phyloP scores from a whole-genome alignment of 2,329 filamentous ascomycete species.

The Cladosporium sp. region DNA sequence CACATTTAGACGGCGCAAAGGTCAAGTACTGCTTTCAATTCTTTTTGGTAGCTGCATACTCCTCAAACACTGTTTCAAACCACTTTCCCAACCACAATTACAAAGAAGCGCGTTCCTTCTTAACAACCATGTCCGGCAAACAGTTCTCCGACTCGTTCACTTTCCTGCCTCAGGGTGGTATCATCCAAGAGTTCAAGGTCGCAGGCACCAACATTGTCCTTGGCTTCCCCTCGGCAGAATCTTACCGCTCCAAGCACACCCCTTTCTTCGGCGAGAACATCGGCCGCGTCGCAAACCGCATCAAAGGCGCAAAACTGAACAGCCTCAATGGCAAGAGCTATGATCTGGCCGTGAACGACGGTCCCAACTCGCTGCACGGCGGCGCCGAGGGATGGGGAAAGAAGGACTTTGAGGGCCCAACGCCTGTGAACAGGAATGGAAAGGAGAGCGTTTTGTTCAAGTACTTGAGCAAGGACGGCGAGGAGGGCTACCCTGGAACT shows the following conservation, averaged over 20 bases:
- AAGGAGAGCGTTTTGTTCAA: conserved; percentile 44
- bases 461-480: conserved; percentile 68
- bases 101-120: not conserved
- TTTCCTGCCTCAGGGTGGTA: conserved; percentile 72
- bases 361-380: conserved; percentile 60
- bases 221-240: conserved; percentile 70
- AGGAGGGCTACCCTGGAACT: conserved; percentile 86
- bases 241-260: conserved; percentile 70
- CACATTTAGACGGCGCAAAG: conserved; percentile 3
- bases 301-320: conserved; percentile 66
- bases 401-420: conserved; percentile 70
- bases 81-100: not conserved
- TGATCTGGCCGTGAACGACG: conserved; percentile 69
- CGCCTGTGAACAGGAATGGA: conserved; percentile 48
- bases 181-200: conserved; percentile 76
- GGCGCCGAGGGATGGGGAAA: conserved; percentile 73
- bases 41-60: not conserved
- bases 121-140: conserved; percentile 18
- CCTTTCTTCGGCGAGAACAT: conserved; percentile 93
- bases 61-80: not conserved
- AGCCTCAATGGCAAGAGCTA: conserved; percentile 70
- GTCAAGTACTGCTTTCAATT: not conserved
- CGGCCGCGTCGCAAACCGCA: conserved; percentile 76
- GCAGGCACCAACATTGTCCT: conserved; percentile 82
- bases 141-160: conserved; percentile 43